phyloP scores from a whole-genome alignment of 2,329 filamentous ascomycete genomes.

The Coleophoma eucalyptorum region DNA sequence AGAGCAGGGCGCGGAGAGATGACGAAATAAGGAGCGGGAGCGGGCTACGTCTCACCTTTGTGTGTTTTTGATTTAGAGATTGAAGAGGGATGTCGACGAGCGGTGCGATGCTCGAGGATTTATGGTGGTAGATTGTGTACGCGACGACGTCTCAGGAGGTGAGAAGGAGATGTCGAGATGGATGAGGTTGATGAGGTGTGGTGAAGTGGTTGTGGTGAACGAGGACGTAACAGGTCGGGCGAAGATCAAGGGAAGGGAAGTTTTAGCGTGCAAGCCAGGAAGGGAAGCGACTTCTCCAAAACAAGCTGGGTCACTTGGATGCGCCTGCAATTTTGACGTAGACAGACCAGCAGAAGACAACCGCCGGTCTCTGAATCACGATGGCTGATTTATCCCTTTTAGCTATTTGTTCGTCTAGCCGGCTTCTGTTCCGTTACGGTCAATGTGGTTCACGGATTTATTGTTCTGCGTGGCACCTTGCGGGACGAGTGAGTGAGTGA shows the following conservation, averaged over 20 bases:
- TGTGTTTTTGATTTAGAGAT: conserved; percentile 6
- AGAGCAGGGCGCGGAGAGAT: conserved; percentile 13
- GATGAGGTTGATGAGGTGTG: neutral
- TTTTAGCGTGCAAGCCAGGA: conserved; percentile 1
- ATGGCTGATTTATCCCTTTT: no score
- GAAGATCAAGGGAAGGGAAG: conserved; percentile 2
- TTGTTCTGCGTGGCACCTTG: no score
- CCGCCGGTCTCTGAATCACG: no score
- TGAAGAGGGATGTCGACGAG: neutral
- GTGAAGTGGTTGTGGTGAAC: conserved; percentile 2
- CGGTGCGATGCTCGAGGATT: conserved; percentile 4
- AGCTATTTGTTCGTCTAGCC: no score
- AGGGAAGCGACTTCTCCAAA: conserved; percentile 1
- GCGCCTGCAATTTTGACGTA: conserved; percentile 14
- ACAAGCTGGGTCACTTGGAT: conserved; percentile 1
- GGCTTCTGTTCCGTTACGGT: no score
- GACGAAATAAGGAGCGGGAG: conserved; percentile 20
- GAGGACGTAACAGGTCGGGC: neutral
- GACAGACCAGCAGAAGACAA: no score
- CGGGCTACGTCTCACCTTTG: conserved; percentile 19
- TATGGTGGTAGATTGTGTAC: neutral
- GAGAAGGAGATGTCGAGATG: conserved; percentile 1
- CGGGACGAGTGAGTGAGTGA: no score
- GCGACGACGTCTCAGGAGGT: conserved; percentile 8
- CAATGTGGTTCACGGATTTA: no score